Percentiles rank a stretch among this genome's conserved stretches.
These are phyloP conservation scores for Wickerhamiella domercqiae DNA, from an alignment of 805 yeast species.

Conservation along the genomic window DNA sequence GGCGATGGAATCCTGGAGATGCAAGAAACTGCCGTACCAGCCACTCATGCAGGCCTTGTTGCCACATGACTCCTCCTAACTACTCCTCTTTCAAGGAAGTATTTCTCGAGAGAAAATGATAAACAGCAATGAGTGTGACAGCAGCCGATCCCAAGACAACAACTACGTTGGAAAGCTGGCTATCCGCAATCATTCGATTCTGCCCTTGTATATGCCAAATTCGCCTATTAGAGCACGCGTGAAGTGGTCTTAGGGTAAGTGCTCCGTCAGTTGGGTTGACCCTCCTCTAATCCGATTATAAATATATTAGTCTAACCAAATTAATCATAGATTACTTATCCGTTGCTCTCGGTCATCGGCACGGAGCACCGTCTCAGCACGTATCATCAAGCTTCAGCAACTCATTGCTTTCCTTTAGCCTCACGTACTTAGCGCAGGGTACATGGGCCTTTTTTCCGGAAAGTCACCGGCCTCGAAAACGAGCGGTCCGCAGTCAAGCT, in stretches of 20 bases:
- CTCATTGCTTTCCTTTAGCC: too few relatives aligned
- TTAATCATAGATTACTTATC: too few relatives aligned
- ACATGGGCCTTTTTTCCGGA: neutral
- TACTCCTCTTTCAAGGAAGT: neutral
- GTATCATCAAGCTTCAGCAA: too few relatives aligned
- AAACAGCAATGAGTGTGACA: constrained; percentile 53
- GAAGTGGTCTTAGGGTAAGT: too few relatives aligned
- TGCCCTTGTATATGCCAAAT: constrained; percentile 2
- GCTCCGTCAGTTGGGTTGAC: too few relatives aligned
- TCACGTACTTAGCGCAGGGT: too few relatives aligned
- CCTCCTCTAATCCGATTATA: too few relatives aligned
- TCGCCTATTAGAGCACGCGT: neutral
- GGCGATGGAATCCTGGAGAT: constrained; percentile 18
- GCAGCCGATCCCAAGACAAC: constrained; percentile 59
- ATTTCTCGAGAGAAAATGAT: constrained; percentile 50
- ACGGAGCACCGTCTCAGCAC: too few relatives aligned
- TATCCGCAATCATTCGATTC: constrained; percentile 78
- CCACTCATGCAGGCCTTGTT: constrained; percentile 14
- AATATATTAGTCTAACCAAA: too few relatives aligned
- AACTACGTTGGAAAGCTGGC: constrained; percentile 59
- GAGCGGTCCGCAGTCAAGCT: neutral
- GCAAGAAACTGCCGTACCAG: constrained; percentile 15
- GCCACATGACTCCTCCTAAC: constrained; percentile 11
- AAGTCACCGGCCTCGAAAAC: neutral
- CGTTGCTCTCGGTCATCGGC: too few relatives aligned